Conservation (phyloP, 805 yeast species). For the Kodamaea sagamina region DNA sequence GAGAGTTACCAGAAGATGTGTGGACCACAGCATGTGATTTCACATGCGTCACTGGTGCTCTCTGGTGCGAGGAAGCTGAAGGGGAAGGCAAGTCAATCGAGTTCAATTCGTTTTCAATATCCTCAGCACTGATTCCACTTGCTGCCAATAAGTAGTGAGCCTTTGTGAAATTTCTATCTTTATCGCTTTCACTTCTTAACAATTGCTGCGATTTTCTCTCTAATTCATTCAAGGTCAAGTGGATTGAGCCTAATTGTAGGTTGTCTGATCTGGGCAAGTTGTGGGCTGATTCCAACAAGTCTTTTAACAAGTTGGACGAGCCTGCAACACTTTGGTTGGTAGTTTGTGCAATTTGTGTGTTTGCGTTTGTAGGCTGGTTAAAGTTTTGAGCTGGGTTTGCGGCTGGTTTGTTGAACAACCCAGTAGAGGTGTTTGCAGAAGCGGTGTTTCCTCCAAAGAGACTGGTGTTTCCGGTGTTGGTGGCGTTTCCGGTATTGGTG, state of each 20-base stretch:
- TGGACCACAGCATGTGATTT: conserved; percentile 3
- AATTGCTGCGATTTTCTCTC: conserved; percentile 63
- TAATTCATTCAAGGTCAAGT: conserved; percentile 77
- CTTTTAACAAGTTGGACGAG: conserved; percentile 49
- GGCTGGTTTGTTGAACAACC: neutral
- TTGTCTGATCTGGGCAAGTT: conserved; percentile 63
- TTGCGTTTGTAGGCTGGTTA: neutral
- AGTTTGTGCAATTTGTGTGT: neutral
- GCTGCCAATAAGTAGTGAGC: conserved; percentile 90
- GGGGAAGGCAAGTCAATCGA: conserved; percentile 19
- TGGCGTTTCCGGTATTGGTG: neutral
- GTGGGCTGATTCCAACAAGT: conserved; percentile 73
- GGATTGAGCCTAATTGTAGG: conserved; percentile 76
- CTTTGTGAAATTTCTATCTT: conserved; percentile 51
- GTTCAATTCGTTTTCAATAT: conserved; percentile 18
- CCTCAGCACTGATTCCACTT: conserved; percentile 60
- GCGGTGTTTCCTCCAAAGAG: neutral
- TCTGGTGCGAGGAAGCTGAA: conserved; percentile 13
- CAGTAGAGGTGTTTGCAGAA: neutral
- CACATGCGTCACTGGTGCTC: conserved; percentile 1
- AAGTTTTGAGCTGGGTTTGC: neutral
- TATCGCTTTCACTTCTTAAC: conserved; percentile 37
- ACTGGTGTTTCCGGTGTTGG: neutral
- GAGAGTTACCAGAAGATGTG: neutral
- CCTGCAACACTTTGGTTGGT: conserved; percentile 1